phyloP scores from a whole-genome alignment of 805 yeast genomes.

The Cyberlindnera maclurae region DNA sequence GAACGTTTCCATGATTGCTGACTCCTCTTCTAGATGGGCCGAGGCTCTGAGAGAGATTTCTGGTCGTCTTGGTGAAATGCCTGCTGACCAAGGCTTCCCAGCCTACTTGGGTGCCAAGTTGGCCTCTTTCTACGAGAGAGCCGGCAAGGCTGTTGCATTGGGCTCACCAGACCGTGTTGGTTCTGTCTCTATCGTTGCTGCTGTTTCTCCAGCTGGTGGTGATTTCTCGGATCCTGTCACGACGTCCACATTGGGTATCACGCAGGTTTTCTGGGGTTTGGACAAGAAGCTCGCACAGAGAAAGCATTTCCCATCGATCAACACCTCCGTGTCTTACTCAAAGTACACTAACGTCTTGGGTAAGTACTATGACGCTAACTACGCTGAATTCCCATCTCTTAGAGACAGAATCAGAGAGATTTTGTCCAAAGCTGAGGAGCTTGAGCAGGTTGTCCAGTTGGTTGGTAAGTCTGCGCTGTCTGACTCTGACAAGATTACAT shows the following conservation, averaged over 20 bases:
- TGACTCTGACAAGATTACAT: constrained; percentile 92
- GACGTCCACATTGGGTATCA: constrained; percentile 95
- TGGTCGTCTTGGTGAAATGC: constrained; percentile 99
- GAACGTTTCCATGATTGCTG: constrained; percentile 98
- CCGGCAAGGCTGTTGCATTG: constrained; percentile 91
- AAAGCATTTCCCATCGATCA: constrained; percentile 98
- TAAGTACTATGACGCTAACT: constrained; percentile 77
- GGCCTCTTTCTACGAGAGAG: constrained; percentile 99
- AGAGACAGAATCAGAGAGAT: constrained; percentile 94
- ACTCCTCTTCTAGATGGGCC: constrained; percentile 99
- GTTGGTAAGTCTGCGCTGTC: constrained; percentile 98
- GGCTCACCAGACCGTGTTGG: constrained; percentile 97
- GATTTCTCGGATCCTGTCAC: constrained; percentile 99
- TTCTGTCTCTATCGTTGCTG: constrained; percentile 98
- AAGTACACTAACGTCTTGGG: constrained; percentile 85
- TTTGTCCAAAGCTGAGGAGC: constrained; percentile 93
- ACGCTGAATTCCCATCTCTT: constrained; percentile 84
- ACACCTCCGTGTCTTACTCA: constrained; percentile 93
- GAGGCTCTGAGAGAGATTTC: constrained; percentile 99
- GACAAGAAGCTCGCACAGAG: constrained; percentile 99
- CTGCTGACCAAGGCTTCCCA: constrained; percentile 99
- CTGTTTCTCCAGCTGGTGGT: constrained; percentile 99
- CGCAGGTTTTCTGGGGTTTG: constrained; percentile 99
- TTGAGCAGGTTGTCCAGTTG: constrained; percentile 97
- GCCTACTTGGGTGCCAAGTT: constrained; percentile 98